Evolutionary conservation across 305 asterid species (phyloP).

Genomic region (Fraxinus nigra): DNA sequence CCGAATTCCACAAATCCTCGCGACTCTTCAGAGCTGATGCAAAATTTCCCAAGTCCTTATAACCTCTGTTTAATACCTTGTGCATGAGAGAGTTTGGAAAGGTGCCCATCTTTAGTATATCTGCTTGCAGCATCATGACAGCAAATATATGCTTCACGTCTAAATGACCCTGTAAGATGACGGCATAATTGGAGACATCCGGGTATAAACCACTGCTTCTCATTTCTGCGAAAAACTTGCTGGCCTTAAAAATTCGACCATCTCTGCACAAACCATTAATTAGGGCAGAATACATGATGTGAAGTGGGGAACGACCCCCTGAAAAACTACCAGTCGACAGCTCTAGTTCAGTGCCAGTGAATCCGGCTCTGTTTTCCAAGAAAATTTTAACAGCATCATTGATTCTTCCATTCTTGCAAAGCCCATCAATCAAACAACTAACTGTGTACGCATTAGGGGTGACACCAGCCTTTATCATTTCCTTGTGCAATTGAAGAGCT

Average conservation of each 20-base stretch:
- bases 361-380: conserved; percentile 37
- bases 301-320: conserved; percentile 23
- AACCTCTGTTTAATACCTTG: conserved; percentile 40
- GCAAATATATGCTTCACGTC: conserved; percentile 33
- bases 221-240: conserved; percentile 65
- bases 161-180: conserved; percentile 46
- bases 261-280: conserved; percentile 56
- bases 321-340: neutral
- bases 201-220: conserved; percentile 43
- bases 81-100: conserved; percentile 36
- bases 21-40: conserved; percentile 45
- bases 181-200: conserved; percentile 41
- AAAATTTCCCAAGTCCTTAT: conserved; percentile 39
- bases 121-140: conserved; percentile 74
- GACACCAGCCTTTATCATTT: conserved; percentile 55
- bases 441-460: conserved; percentile 51
- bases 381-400: conserved; percentile 51
- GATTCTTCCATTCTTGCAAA: conserved; percentile 60
- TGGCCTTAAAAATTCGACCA: conserved; percentile 56
- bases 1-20: conserved; percentile 27
- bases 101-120: conserved; percentile 60
- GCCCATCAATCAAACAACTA: conserved; percentile 59
- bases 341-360: conserved; percentile 13
- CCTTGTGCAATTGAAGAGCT: conserved; percentile 60
- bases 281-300: conserved; percentile 49